Conservation (phyloP, 164 flowering plant genomes). For the Tetrastigma voinierianum region DNA sequence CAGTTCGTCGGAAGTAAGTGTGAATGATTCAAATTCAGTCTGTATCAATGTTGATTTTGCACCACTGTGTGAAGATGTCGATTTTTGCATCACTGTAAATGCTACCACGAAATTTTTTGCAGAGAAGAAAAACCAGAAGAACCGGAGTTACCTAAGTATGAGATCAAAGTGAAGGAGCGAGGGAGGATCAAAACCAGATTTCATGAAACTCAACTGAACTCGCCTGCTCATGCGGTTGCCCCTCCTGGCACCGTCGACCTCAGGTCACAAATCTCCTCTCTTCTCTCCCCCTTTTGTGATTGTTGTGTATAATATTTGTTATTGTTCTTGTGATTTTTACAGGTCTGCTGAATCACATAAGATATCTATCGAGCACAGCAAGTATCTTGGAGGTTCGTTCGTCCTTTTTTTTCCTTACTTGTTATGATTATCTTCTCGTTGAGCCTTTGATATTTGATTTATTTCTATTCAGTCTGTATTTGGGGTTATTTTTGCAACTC, state of each 20-base stretch:
- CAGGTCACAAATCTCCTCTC: constrained; percentile 22
- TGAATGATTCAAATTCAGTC: background rate
- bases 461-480: too few relatives aligned
- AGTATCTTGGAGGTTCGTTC: constrained; percentile 94
- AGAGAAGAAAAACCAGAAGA: constrained; percentile 86
- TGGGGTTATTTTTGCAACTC: too few relatives aligned
- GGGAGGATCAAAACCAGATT: constrained; percentile 98
- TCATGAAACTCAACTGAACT: constrained; percentile 77
- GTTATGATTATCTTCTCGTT: background rate
- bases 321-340: background rate
- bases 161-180: constrained; percentile 96
- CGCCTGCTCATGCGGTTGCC: constrained; percentile 92
- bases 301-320: background rate
- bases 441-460: too few relatives aligned
- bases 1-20: constrained; percentile 62
- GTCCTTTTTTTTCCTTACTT: background rate
- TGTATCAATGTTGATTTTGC: background rate
- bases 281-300: background rate
- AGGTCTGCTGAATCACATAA: constrained; percentile 83
- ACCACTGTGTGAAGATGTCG: background rate
- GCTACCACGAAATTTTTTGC: constrained; percentile 5
- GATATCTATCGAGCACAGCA: constrained; percentile 96
- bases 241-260: constrained; percentile 86
- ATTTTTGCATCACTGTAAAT: background rate
- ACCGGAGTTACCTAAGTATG: constrained; percentile 76